These are phyloP conservation scores for Physaria fendleri DNA, from an alignment of 345 rosid genomes.

Conservation along the genomic window DNA sequence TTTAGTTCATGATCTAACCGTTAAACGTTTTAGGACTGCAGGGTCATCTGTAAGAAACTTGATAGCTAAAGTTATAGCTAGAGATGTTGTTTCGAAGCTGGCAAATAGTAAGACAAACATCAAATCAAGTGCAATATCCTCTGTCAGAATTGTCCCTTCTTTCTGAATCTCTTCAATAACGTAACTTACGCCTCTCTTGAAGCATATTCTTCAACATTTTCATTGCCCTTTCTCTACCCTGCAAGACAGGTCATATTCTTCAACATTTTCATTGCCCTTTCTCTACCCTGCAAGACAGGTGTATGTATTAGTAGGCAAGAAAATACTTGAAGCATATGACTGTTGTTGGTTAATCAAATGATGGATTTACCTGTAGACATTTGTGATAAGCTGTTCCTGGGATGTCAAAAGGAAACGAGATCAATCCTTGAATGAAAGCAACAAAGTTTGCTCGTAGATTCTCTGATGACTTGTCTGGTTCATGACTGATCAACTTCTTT, in stretches of 20 bases:
- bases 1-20: constrained; percentile 36
- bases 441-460: constrained; percentile 23
- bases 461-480: constrained; percentile 11
- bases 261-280: constrained; percentile 77
- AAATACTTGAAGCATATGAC: no score
- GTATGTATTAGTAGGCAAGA: no score
- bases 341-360: no score
- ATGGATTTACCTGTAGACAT: constrained; percentile 35
- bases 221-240: no score
- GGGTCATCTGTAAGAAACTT: constrained; percentile 72
- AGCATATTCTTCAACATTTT: no score
- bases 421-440: constrained; percentile 29
- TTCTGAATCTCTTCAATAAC: constrained; percentile 73
- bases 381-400: constrained; percentile 38
- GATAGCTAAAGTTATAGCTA: constrained; percentile 77
- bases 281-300: constrained; percentile 88
- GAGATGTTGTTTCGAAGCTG: constrained; percentile 96
- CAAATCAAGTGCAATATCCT: constrained; percentile 77
- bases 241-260: constrained; percentile 56
- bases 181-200: no score
- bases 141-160: constrained; percentile 78
- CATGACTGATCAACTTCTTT: constrained; percentile 21
- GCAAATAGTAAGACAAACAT: constrained; percentile 94
- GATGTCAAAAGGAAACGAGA: constrained; percentile 31
- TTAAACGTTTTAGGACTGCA: constrained; percentile 55